These are phyloP conservation scores for Nidula microcarpa DNA, from an alignment of 768 basidiomycete genomes.

Conservation along the genomic window DNA sequence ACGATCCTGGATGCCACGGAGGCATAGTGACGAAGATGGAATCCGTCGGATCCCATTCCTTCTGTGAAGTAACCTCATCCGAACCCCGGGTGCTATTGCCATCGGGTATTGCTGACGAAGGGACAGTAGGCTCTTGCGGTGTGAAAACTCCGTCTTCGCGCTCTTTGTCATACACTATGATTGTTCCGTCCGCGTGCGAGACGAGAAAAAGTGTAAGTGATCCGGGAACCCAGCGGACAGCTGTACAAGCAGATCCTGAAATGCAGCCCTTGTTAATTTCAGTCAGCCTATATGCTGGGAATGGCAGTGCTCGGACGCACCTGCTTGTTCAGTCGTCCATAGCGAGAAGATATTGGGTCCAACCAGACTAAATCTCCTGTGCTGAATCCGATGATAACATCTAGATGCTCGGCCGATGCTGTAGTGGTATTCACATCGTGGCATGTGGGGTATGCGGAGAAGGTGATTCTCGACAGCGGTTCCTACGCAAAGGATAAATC, in stretches of 20 bases:
- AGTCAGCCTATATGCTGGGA: too few relatives aligned
- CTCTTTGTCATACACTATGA: conserved; percentile 88
- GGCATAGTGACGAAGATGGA: conserved; percentile 79
- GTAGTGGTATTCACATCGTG: conserved; percentile 84
- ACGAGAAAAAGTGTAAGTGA: conserved; percentile 81
- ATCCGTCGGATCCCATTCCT: conserved; percentile 75
- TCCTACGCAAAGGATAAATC: conserved; percentile 51
- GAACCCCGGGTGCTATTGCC: conserved; percentile 17
- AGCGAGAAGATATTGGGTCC: conserved; percentile 21
- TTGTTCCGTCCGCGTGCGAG: conserved; percentile 85
- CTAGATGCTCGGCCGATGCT: conserved; percentile 73
- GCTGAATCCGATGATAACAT: conserved; percentile 87
- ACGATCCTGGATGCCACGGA: conserved; percentile 76
- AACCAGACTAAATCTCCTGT: conserved; percentile 98
- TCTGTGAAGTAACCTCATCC: conserved; percentile 27
- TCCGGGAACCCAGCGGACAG: conserved; percentile 85
- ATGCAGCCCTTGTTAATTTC: conserved; percentile 60
- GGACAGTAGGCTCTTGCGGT: conserved; percentile 46
- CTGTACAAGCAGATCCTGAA: conserved; percentile 77
- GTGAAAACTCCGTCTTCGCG: conserved; percentile 81
- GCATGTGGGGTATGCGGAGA: conserved; percentile 86
- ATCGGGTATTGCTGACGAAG: conserved; percentile 20
- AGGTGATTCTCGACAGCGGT: conserved; percentile 79
- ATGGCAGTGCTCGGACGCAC: conserved; percentile 26
- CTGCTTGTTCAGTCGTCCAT: conserved; percentile 75